phyloP scores from a whole-genome alignment of 805 yeast species.

The Kluyveromyces nonfermentans region DNA sequence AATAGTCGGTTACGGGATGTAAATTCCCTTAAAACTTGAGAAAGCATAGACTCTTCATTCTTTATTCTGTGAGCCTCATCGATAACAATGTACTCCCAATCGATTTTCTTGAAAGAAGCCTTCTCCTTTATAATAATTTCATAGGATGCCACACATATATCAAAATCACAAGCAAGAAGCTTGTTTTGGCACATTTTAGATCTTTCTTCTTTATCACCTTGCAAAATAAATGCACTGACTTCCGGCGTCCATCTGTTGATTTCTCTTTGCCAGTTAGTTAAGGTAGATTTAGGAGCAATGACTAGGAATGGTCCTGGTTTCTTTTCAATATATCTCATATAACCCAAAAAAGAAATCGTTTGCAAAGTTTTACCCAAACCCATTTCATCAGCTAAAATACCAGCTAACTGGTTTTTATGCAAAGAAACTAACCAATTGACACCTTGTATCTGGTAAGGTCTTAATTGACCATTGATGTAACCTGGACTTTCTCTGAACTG shows the following conservation, averaged over 20 bases:
- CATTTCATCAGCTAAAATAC: conserved; percentile 81
- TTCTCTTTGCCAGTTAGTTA: conserved; percentile 75
- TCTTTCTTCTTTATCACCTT: conserved; percentile 68
- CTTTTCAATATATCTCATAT: conserved; percentile 50
- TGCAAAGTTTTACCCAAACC: conserved; percentile 77
- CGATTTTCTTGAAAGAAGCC: conserved; percentile 51
- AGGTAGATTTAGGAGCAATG: conserved; percentile 70
- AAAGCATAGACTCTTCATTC: conserved; percentile 62
- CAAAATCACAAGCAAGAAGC: conserved; percentile 54
- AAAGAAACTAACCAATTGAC: conserved; percentile 68
- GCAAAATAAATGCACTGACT: conserved; percentile 56
- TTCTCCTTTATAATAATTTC: conserved; percentile 74
- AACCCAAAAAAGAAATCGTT: conserved; percentile 69
- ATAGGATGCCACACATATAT: conserved; percentile 61
- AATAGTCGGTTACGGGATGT: conserved; percentile 60
- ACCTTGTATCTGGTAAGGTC: conserved; percentile 76
- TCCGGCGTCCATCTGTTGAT: conserved; percentile 76
- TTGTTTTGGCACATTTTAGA: conserved; percentile 40
- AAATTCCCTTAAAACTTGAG: conserved; percentile 67
- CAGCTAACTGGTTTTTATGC: conserved; percentile 59
- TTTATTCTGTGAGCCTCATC: conserved; percentile 79
- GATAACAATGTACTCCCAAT: conserved; percentile 68
- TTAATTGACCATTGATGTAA: conserved; percentile 51
- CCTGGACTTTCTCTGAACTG: conserved; percentile 78
- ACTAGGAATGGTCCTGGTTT: conserved; percentile 66